A percentile compares a stretch with the other conserved stretches of the same genome.
These are phyloP conservation scores for Umbilicus rupestris DNA, from an alignment of 164 flowering plant genomes.

Conservation along the genomic window DNA sequence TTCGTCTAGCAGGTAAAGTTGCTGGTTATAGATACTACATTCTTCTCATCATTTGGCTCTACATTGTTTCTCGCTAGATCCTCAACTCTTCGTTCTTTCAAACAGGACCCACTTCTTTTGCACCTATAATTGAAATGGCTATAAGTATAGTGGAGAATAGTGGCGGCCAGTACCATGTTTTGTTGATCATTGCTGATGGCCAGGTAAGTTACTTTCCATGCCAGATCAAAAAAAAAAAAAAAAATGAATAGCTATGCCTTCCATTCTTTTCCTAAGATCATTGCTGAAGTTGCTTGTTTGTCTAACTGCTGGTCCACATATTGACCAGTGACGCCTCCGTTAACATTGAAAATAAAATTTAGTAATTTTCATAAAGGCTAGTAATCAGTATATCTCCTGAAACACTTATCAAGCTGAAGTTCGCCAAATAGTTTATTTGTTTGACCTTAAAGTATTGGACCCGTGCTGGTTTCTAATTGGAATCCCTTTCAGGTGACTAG, in stretches of 20 bases:
- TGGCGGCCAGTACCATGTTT: conserved; percentile 91
- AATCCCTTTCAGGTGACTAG: conserved; percentile 54
- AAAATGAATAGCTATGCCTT: neutral
- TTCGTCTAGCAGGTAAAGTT: conserved; percentile 64
- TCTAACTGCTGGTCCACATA: neutral
- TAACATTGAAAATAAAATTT: too few relatives aligned
- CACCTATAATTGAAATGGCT: conserved; percentile 85
- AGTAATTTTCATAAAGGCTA: neutral
- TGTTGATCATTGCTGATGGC: conserved; percentile 94
- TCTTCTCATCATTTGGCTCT: conserved; percentile 1
- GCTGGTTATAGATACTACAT: neutral
- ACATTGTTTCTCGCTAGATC: neutral
- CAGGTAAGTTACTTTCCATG: conserved; percentile 44
- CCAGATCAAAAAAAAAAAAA: neutral
- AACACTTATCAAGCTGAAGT: neutral
- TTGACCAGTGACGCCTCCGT: too few relatives aligned
- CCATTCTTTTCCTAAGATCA: neutral
- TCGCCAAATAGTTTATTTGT: neutral
- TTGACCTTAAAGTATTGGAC: neutral
- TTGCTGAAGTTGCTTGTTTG: neutral
- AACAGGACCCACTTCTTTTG: conserved; percentile 96
- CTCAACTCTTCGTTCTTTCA: neutral
- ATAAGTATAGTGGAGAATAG: conserved; percentile 77
- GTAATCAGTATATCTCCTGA: neutral
- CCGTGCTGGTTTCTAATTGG: conserved; percentile 3